Base-by-base conservation (phyloP, 805 yeast species). In the Zygotorulaspora danielsina region DNA sequence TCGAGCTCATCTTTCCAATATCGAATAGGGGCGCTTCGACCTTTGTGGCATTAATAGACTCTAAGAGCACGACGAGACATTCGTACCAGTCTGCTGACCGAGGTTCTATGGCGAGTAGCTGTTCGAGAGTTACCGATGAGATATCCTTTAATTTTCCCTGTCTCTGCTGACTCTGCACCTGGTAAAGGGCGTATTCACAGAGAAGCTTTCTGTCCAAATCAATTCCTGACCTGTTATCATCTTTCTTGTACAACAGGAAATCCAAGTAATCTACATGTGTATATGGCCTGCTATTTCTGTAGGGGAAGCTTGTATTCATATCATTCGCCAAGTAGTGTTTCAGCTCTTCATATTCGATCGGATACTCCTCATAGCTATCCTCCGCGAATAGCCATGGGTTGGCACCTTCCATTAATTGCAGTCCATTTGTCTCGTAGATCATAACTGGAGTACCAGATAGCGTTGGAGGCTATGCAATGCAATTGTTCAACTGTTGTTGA, bases 131-230 rank as follows among this genome's bases (percentile, higher is more conserved):
- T 4, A 38, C 13, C 8, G 22, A 6, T 2, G 19, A 10, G 19
- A 27, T 36, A 5, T 36, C 40, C 18, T 25, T 37, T 9, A 40
- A 24, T 12, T 32, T 25, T 18, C 38, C 39, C n/a, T 28, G 19
- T 12, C 36, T 44, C 17, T 44, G 38, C 25, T 37, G 39, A 33
- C 41, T 46, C 25, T 53, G 53, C 13, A 48, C 51, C 36, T 48
- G 52, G 34, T 39, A 59, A 15, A 59, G 32, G 1, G 62, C 62
- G 37, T 48, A 59, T 40, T 59, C 64, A 28, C 50, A 48, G 6
- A 46, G 49, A 32, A 59, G 40, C 34, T 59, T 59, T 38, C 49
- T 50, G n/a, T 55, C 48, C 21, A 59, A 39, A 33, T 59, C 63
- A 7, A 57, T 42, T 3, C 45, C 50, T 8, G 42, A 24, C 10